These are phyloP conservation scores for Suillus subaureus DNA, from an alignment of 768 basidiomycete species.

Conservation along the genomic window DNA sequence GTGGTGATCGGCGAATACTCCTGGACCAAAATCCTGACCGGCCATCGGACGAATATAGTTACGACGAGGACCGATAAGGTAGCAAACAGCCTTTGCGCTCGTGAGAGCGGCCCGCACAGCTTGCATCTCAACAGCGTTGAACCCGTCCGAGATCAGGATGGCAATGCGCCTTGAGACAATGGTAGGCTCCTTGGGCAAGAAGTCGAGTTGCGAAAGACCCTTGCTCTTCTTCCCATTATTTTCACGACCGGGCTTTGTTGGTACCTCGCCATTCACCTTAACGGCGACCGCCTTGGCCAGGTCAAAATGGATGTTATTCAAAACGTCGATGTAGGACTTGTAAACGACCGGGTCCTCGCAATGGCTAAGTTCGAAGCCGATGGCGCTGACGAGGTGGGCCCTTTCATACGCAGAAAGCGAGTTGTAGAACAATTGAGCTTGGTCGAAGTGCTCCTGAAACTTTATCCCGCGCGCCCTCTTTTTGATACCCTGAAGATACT, in stretches of 20 bases:
- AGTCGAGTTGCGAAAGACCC: constrained; percentile 62
- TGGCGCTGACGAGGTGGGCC: constrained; percentile 66
- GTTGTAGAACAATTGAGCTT: constrained; percentile 84
- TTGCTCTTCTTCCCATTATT: constrained; percentile 62
- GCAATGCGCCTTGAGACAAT: constrained; percentile 73
- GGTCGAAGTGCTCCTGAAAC: constrained; percentile 76
- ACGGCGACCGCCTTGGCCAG: constrained; percentile 70
- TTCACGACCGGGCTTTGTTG: constrained; percentile 47
- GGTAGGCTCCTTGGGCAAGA: constrained; percentile 54
- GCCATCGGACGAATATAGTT: constrained; percentile 43
- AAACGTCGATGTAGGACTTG: constrained; percentile 62
- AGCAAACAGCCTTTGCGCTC: constrained; percentile 56
- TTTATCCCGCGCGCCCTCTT: constrained; percentile 67
- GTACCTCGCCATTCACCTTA: constrained; percentile 62
- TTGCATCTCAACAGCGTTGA: constrained; percentile 60
- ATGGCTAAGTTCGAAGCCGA: constrained; percentile 84
- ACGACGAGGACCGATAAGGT: constrained; percentile 71
- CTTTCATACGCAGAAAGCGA: constrained; percentile 72
- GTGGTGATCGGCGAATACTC: constrained; percentile 64
- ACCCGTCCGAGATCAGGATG: constrained; percentile 76
- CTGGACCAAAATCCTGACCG: constrained; percentile 26
- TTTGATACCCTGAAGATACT: constrained; percentile 56
- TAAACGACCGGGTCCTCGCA: constrained; percentile 78
- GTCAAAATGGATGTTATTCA: constrained; percentile 74
- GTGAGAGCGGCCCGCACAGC: constrained; percentile 57